phyloP scores from a whole-genome alignment of 176 grass and related monocot species.

The Hordeum vulgare region MorexV3_pseudomolecules_assembly NC_058523.1:550914283-550914782 shows the following conservation, averaged over 20 bases:
- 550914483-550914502: neutral
- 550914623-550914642: no score
- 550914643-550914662: no score
- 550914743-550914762: no score
- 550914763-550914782: no score
- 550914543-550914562: neutral
- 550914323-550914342: slow-evolving; percentile 63
- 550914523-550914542: neutral
- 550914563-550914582: no score
- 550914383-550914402: neutral
- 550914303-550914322: slow-evolving; percentile 82
- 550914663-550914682: no score
- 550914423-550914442: slow-evolving; percentile 7
- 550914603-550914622: no score
- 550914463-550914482: slow-evolving; percentile 5
- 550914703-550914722: no score
- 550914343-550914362: neutral
- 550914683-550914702: no score
- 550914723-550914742: no score
- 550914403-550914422: neutral
- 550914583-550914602: no score
- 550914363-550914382: slow-evolving; percentile 4
- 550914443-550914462: neutral
- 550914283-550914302: slow-evolving; percentile 89
- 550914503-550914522: neutral